phyloP scores from a whole-genome alignment of 768 basidiomycete species.

The Kwoniella europaea region DNA sequence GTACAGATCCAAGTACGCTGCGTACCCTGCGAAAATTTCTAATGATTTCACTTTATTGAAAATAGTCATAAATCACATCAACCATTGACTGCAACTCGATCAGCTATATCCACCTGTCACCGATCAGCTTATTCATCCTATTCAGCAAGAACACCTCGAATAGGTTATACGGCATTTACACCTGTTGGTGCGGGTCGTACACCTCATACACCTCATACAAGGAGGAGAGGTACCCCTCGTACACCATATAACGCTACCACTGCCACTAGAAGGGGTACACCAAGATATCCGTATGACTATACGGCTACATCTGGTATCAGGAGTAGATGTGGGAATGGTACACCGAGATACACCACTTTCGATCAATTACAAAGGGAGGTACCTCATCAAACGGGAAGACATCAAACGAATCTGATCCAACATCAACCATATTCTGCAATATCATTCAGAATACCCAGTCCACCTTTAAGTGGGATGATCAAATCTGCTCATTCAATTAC shows the following conservation, averaged over 20 bases:
- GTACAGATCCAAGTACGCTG: neutral
- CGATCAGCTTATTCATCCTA: neutral
- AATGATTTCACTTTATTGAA: neutral
- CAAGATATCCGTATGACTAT: neutral
- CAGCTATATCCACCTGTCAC: neutral
- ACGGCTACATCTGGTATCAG: no score
- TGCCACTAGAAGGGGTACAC: neutral
- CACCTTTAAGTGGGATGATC: neutral
- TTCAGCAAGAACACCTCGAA: neutral
- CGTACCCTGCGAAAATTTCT: no score
- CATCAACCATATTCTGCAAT: neutral
- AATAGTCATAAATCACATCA: neutral
- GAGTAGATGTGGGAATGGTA: neutral
- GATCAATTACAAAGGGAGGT: neutral
- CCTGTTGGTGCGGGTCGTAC: neutral
- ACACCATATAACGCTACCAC: neutral
- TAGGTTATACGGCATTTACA: neutral
- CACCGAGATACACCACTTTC: neutral
- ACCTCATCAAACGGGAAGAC: conserved; percentile 1
- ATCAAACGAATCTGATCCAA: conserved; percentile 4
- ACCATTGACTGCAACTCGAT: neutral
- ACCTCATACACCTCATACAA: neutral
- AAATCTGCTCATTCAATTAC: conserved; percentile 1
- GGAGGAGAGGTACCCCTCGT: no score
- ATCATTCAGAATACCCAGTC: neutral